Evolutionary conservation across 164 flowering plant species (phyloP).

Genomic region (Piper longum): DNA sequence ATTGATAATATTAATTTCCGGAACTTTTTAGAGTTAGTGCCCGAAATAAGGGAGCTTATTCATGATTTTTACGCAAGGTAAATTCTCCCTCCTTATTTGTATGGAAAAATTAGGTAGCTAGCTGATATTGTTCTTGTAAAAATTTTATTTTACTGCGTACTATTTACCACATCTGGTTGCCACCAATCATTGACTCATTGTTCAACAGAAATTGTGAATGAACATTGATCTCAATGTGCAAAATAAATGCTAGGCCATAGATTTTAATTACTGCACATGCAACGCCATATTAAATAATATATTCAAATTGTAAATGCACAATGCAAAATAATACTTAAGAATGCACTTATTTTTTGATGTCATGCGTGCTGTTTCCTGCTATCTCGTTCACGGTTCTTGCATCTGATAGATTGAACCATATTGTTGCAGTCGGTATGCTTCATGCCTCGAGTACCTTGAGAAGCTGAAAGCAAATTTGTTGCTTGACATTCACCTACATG

Average conservation of each 20-base stretch:
- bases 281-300: too few species aligned
- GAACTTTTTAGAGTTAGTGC: slow-evolving; percentile 88
- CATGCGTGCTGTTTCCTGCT: background rate
- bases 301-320: too few species aligned
- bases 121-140: too few species aligned
- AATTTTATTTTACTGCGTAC: too few species aligned
- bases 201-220: too few species aligned
- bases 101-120: background rate
- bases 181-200: too few species aligned
- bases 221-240: too few species aligned
- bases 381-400: background rate
- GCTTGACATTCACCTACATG: slow-evolving; percentile 89
- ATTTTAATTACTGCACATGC: too few species aligned
- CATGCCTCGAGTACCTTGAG: slow-evolving; percentile 79
- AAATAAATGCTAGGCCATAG: too few species aligned
- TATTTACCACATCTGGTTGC: too few species aligned
- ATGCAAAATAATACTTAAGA: too few species aligned
- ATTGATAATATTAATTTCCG: slow-evolving; percentile 88
- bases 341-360: background rate
- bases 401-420: background rate
- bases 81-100: background rate
- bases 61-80: slow-evolving; percentile 97
- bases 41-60: slow-evolving; percentile 94
- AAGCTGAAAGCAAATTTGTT: slow-evolving; percentile 72
- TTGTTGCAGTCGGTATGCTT: slow-evolving; percentile 78